phyloP scores from a whole-genome alignment of 148 eudicot genomes.

The Selenicereus undatus region DNA sequence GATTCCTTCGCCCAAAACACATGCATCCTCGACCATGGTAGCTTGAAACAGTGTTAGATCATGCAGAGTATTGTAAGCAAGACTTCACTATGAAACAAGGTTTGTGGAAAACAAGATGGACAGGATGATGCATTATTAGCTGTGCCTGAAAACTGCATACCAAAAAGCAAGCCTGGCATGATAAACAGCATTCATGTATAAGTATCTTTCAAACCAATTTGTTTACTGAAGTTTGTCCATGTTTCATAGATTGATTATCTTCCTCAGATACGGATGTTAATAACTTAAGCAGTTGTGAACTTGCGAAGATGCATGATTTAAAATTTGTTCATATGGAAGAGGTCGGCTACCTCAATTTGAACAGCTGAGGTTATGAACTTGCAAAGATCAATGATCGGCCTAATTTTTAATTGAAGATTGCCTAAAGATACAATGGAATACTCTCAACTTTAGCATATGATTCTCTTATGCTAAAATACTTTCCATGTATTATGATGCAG shows the following conservation, averaged over 20 bases:
- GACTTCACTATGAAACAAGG: background rate
- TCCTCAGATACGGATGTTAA: background rate
- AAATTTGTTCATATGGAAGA: too few species aligned
- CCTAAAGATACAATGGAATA: background rate
- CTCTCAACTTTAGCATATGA: background rate
- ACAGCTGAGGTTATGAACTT: background rate
- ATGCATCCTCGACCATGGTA: too few species aligned
- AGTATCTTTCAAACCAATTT: too few species aligned
- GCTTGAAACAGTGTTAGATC: too few species aligned
- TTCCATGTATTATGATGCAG: constrained; percentile 36
- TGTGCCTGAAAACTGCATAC: background rate
- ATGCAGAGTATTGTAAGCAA: too few species aligned
- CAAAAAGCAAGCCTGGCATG: background rate
- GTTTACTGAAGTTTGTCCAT: background rate
- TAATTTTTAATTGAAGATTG: background rate
- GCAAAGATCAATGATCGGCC: constrained; percentile 6
- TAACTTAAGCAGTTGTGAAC: background rate
- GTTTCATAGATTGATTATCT: constrained; percentile 1
- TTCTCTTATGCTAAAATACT: constrained; percentile 7
- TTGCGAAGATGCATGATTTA: background rate
- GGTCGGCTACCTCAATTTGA: background rate
- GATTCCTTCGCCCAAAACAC: too few species aligned
- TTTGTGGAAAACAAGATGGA: background rate
- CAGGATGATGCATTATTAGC: background rate
- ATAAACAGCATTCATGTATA: background rate